Evolutionary conservation across 2,329 filamentous ascomycete species (phyloP).

Genomic region (Stachybotrys elegans): DNA sequence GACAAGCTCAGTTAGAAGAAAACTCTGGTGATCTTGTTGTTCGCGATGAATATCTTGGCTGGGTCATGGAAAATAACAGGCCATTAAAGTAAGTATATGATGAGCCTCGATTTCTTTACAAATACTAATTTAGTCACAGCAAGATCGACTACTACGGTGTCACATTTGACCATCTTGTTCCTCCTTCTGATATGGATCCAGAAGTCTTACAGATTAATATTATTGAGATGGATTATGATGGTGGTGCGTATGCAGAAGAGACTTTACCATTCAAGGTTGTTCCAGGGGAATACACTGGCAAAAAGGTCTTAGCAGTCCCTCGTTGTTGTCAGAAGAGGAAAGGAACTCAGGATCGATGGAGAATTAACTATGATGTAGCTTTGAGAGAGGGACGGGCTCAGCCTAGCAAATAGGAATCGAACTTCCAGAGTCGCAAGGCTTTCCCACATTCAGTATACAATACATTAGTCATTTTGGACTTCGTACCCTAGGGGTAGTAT

Average conservation of each 20-base stretch:
- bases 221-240: conserved; percentile 29
- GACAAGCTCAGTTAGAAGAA: neutral
- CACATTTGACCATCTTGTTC: conserved; percentile 35
- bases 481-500: no score
- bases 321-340: conserved; percentile 29
- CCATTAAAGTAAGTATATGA: no score
- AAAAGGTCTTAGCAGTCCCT: conserved; percentile 33
- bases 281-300: conserved; percentile 28
- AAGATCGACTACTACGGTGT: conserved; percentile 31
- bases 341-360: conserved; percentile 1
- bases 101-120: neutral
- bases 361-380: no score
- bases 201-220: conserved; percentile 38
- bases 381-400: no score
- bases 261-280: conserved; percentile 27
- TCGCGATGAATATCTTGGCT: conserved; percentile 14
- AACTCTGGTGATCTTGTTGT: conserved; percentile 9
- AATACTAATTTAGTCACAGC: conserved; percentile 1
- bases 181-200: conserved; percentile 26
- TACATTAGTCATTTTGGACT: no score
- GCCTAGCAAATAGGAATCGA: no score
- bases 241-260: conserved; percentile 26
- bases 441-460: no score
- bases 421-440: no score
- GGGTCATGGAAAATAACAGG: conserved; percentile 4